Evolutionary conservation across 2,329 filamentous ascomycete genomes (phyloP).

Genomic region (Graphium sp.): DNA sequence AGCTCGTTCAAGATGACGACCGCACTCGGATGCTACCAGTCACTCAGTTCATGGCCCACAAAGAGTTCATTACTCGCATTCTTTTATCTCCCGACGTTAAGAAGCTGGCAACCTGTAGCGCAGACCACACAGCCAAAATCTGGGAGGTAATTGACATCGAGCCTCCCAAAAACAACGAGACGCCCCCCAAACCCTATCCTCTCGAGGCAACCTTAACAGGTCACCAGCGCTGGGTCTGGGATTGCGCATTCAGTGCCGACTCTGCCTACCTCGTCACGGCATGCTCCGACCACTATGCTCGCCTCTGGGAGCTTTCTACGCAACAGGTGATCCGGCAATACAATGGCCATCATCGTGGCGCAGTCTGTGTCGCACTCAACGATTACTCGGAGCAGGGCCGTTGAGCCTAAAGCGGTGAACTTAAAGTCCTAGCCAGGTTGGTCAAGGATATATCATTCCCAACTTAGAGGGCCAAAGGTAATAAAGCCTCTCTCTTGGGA

Average conservation of each 20-base stretch:
- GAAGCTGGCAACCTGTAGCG: slow-evolving; percentile 83
- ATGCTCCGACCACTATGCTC: slow-evolving; percentile 83
- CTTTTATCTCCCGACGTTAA: slow-evolving; percentile 86
- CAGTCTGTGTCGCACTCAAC: slow-evolving; percentile 84
- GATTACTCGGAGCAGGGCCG: slow-evolving; percentile 66
- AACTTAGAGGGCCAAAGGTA: no score
- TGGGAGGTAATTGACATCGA: slow-evolving; percentile 76
- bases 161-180: slow-evolving; percentile 16
- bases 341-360: slow-evolving; percentile 82
- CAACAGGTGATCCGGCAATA: slow-evolving; percentile 90
- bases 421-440: no score
- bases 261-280: slow-evolving; percentile 86
- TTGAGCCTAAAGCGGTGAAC: no score
- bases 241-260: slow-evolving; percentile 88
- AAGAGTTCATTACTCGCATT: slow-evolving; percentile 83
- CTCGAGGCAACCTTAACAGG: slow-evolving; percentile 77
- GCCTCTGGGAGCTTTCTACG: slow-evolving; percentile 75
- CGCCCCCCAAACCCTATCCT: slow-evolving; percentile 45
- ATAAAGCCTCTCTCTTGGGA: no score
- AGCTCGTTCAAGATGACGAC: slow-evolving; percentile 69
- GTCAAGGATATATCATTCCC: no score
- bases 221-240: slow-evolving; percentile 95
- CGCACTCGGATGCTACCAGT: slow-evolving; percentile 72
- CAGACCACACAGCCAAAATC: slow-evolving; percentile 87
- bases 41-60: slow-evolving; percentile 79